A percentile compares a stretch with the other conserved stretches of the same genome.
These are phyloP conservation scores for Botrytis aclada DNA, from an alignment of 2,329 filamentous ascomycete species.

Conservation along the genomic window DNA sequence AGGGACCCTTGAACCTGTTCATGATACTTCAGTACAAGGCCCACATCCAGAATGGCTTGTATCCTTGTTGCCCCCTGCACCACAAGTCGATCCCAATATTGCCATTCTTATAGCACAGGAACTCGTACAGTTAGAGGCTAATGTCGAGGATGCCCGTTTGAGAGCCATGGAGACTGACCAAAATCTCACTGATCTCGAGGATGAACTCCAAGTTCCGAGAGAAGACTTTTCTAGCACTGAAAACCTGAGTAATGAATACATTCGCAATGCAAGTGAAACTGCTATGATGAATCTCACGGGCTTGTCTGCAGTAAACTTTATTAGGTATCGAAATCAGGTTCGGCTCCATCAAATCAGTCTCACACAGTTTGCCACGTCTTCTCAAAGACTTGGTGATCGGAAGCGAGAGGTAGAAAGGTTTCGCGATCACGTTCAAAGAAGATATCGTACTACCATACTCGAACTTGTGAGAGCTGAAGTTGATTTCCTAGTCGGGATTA, in stretches of 20 bases:
- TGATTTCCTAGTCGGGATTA: not conserved
- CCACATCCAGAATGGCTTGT: not conserved
- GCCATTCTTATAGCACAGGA: not conserved
- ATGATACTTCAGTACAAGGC: not conserved
- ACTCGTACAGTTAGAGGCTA: not conserved
- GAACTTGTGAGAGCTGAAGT: not conserved
- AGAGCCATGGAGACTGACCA: not conserved
- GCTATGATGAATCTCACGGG: not conserved
- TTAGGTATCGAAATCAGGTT: not conserved
- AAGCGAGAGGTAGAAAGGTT: not conserved
- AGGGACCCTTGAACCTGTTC: not conserved
- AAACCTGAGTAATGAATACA: not conserved
- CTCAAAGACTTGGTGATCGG: not conserved
- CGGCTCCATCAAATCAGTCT: not conserved
- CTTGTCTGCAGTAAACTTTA: not conserved
- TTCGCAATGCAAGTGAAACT: not conserved
- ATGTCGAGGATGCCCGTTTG: not conserved
- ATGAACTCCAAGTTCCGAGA: not conserved
- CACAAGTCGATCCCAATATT: not conserved
- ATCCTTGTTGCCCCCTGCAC: accelerated
- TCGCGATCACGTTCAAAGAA: too few relatives aligned
- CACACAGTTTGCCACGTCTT: not conserved
- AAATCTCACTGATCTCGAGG: not conserved
- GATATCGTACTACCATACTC: not conserved
- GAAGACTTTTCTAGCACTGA: not conserved